Percentiles rank a stretch among this genome's conserved stretches.
Conservation (phyloP, 495 filamentous ascomycete genomes). For the Schizothecium vesticola region DNA sequence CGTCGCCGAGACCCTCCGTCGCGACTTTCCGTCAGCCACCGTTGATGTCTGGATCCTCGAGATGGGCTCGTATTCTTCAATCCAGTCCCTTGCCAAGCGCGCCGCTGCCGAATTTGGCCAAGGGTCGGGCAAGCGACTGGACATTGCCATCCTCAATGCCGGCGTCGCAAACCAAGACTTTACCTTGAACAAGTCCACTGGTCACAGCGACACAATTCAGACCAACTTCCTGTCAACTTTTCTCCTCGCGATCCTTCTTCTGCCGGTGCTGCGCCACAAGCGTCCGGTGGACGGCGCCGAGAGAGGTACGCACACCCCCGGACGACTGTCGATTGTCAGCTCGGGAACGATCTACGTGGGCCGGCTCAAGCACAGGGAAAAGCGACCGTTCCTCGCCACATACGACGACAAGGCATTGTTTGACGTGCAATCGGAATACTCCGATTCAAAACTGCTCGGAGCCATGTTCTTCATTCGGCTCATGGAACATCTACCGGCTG, state of each 20-base stretch:
- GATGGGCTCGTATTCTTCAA: constrained; percentile 39
- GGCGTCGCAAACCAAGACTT: constrained; percentile 24
- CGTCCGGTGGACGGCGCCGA: constrained; percentile 9
- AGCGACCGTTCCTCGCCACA: constrained; percentile 25
- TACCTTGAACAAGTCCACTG: constrained; percentile 18
- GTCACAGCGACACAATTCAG: constrained; percentile 43
- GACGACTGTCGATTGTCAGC: neutral
- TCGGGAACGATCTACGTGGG: neutral
- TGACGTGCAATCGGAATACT: constrained; percentile 17
- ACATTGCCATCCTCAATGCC: constrained; percentile 48
- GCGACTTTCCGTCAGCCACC: constrained; percentile 11
- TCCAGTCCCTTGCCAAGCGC: constrained; percentile 36
- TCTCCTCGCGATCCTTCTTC: constrained; percentile 33
- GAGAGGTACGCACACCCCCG: neutral
- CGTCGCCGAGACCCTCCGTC: constrained; percentile 4
- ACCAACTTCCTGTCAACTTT: constrained; percentile 48
- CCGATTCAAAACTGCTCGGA: constrained; percentile 34
- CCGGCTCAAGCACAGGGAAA: neutral
- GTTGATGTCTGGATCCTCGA: constrained; percentile 53
- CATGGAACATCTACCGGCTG: constrained; percentile 14
- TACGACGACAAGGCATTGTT: constrained; percentile 29
- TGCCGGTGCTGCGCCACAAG: constrained; percentile 29
- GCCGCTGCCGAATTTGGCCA: constrained; percentile 20
- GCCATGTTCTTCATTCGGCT: constrained; percentile 32
- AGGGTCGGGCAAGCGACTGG: constrained; percentile 23